Conservation (phyloP, 257 asterid species). For the Lantana camara region DNA sequence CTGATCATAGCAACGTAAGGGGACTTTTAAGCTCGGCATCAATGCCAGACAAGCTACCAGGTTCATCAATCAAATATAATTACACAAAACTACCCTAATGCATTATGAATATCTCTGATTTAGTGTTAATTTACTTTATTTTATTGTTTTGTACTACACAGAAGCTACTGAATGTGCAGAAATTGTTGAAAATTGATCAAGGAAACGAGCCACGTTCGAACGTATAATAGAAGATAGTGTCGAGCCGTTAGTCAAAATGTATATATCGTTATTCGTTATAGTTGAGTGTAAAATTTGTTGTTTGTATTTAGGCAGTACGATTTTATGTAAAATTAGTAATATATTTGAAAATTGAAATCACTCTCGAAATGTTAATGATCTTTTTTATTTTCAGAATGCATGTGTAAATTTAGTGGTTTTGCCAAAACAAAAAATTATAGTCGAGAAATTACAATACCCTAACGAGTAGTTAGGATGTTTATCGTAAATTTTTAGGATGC, state of each 20-base stretch:
- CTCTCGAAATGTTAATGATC: no score
- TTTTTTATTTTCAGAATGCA: no score
- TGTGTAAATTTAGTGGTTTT: no score
- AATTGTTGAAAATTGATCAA: neutral
- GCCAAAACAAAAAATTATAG: no score
- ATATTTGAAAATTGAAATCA: no score
- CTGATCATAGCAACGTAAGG: slow-evolving; percentile 22
- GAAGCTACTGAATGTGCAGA: slow-evolving; percentile 27
- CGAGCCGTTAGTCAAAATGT: neutral
- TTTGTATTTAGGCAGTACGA: slow-evolving; percentile 16
- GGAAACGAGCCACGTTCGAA: neutral
- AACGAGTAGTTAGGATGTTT: no score
- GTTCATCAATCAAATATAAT: slow-evolving; percentile 21
- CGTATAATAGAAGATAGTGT: slow-evolving; percentile 14
- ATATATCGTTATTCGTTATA: neutral
- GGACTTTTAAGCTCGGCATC: slow-evolving; percentile 32
- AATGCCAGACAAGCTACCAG: slow-evolving; percentile 36
- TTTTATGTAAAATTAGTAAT: slow-evolving; percentile 1
- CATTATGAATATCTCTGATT: neutral
- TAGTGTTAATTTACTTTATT: neutral
- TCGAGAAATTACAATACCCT: no score
- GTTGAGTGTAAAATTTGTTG: neutral
- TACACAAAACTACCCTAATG: no score
- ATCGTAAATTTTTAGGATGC: no score
- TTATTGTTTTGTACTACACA: neutral